These are phyloP conservation scores for Sphagnum contortum DNA, from an alignment of 225 moss, liverwort and hornwort genomes.

Conservation along the genomic window DNA sequence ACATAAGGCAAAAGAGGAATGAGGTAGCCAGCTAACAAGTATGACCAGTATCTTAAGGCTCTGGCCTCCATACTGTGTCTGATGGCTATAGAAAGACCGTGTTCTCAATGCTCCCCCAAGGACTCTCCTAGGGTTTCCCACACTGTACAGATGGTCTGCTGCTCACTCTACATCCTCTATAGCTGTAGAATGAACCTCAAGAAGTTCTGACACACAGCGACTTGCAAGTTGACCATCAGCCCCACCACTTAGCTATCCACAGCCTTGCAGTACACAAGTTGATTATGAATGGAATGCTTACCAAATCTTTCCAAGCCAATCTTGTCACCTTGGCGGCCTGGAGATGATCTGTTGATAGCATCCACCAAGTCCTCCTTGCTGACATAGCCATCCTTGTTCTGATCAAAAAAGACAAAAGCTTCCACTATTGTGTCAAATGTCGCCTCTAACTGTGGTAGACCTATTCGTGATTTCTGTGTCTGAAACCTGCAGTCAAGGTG, in stretches of 20 bases:
- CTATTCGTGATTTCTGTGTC: constrained; percentile 32
- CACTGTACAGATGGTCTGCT: too few species aligned
- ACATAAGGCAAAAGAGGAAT: background rate
- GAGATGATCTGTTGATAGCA: constrained; percentile 29
- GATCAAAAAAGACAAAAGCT: constrained; percentile 60
- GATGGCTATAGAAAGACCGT: too few species aligned
- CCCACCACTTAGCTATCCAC: too few species aligned
- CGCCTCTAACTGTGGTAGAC: constrained; percentile 42
- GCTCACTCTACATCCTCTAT: background rate
- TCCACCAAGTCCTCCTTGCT: constrained; percentile 47
- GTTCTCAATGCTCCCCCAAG: too few species aligned
- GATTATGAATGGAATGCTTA: constrained; percentile 3
- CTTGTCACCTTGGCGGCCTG: constrained; percentile 26
- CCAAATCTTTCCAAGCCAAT: constrained; percentile 59
- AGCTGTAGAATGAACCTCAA: background rate
- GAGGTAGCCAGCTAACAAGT: too few species aligned
- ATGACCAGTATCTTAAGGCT: too few species aligned
- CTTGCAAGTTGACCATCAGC: background rate
- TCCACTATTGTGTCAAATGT: constrained; percentile 66
- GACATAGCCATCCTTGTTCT: constrained; percentile 55
- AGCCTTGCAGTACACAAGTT: background rate
- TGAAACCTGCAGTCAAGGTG: constrained; percentile 13
- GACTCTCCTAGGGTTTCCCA: too few species aligned
- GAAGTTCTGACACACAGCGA: background rate
- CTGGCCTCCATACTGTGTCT: too few species aligned